phyloP scores from a whole-genome alignment of 345 rosid genomes.

The Raphanus sativus region DNA sequence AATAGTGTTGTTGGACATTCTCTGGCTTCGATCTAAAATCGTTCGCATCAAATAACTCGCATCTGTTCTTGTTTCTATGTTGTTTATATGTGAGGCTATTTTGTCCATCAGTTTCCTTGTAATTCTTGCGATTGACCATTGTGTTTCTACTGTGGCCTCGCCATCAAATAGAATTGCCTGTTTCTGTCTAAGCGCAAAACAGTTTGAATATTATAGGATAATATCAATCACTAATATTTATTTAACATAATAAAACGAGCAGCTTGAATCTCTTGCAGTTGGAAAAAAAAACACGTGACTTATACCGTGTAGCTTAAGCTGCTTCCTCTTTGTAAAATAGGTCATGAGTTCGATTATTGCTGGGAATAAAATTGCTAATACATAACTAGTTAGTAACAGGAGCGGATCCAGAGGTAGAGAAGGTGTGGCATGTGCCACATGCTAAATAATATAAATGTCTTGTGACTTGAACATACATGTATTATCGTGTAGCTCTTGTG shows the following conservation, averaged over 20 bases:
- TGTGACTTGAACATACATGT: no score
- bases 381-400: no score
- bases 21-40: background rate
- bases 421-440: no score
- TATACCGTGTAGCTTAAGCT: background rate
- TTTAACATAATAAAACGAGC: background rate
- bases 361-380: background rate
- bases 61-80: background rate
- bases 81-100: background rate
- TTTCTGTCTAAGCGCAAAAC: background rate
- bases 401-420: no score
- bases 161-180: background rate
- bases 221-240: background rate
- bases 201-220: background rate
- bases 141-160: background rate
- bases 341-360: background rate
- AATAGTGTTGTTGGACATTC: background rate
- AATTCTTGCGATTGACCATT: background rate
- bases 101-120: conserved; percentile 2
- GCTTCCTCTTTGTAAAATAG: background rate
- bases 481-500: no score
- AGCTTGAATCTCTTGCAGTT: background rate
- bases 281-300: background rate
- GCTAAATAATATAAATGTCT: no score
- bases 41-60: background rate